Evolutionary conservation across 2,329 filamentous ascomycete species (phyloP), one percentile per base, ranked within the genome.

Genomic region (Nemania bipapillata): DNA sequence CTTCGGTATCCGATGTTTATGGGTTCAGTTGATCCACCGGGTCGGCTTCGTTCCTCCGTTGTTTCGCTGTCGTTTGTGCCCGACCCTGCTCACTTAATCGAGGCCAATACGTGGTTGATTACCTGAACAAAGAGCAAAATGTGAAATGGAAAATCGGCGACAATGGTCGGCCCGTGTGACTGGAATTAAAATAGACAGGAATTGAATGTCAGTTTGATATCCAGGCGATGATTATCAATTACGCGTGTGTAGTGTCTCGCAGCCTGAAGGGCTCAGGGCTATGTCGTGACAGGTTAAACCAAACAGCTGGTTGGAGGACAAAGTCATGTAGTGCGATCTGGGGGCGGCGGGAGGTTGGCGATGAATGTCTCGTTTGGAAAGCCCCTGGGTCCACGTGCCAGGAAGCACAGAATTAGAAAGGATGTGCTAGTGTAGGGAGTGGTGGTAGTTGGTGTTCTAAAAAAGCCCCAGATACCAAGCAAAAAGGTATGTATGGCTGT

Each of bases 361-460:
- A 53, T 56, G 26, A 30, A 40, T 56, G 53, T 56, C 40, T 65
- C n/a, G 60, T 55, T 15, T 58, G 28, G 24, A 22, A 24, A 62
- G 62, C 57, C 47, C 50, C 37, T 57, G 57, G 65, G 35, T 64
- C 66, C 66, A 71, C 66, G 66, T 71, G 69, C 63, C 55, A 57
- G 22, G 45, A 30, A n/a, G 49, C 49, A 55, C 52, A 24, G 42
- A 66, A 54, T 37, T 22, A 54, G 58, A 66, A 66, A 69, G 50
- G 66, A 66, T 61, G 63, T 59, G 66, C 54, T 42, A 59, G 42
- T 37, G 28, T 65, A 64, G 67, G 52, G 60, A 60, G 66, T 50
- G 65, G 56, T 57, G 47, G 61, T 62, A 68, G 57, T 68, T 57
- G 66, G 63, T 63, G 45, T 63, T 58, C 52, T 42, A 53, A 49